phyloP scores from a whole-genome alignment of 305 asterid genomes.

The Rubia tinctorum region DNA sequence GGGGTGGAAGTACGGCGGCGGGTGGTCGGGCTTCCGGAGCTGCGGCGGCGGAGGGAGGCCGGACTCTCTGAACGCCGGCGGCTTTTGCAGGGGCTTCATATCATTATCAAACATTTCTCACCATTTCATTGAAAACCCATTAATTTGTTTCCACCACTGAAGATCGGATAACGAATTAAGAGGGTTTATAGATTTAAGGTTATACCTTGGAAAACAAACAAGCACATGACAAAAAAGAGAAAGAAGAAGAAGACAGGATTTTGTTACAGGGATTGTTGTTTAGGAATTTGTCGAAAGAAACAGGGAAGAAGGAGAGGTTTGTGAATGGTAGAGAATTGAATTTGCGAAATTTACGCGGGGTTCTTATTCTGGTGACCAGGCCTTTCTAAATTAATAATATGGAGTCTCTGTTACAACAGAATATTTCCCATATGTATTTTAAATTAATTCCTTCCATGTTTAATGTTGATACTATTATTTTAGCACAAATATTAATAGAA shows the following conservation, averaged over 20 bases:
- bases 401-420: too few species aligned
- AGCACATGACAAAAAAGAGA: background rate
- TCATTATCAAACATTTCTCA: constrained; percentile 3
- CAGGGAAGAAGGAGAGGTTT: background rate
- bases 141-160: background rate
- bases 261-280: background rate
- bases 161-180: background rate
- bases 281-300: background rate
- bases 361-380: background rate
- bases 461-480: too few species aligned
- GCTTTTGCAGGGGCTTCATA: constrained; percentile 33
- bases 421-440: too few species aligned
- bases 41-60: constrained; percentile 19
- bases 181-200: background rate
- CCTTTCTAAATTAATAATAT: background rate
- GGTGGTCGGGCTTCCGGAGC: constrained; percentile 20
- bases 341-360: constrained; percentile 15
- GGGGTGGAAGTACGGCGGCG: constrained; percentile 34
- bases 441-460: too few species aligned
- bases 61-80: constrained; percentile 57
- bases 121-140: background rate
- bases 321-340: background rate
- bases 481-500: too few species aligned
- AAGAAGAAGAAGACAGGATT: background rate
- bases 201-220: background rate